Base-by-base conservation (phyloP, 495 filamentous ascomycete species). In the Aspergillus heteromorphus region DNA sequence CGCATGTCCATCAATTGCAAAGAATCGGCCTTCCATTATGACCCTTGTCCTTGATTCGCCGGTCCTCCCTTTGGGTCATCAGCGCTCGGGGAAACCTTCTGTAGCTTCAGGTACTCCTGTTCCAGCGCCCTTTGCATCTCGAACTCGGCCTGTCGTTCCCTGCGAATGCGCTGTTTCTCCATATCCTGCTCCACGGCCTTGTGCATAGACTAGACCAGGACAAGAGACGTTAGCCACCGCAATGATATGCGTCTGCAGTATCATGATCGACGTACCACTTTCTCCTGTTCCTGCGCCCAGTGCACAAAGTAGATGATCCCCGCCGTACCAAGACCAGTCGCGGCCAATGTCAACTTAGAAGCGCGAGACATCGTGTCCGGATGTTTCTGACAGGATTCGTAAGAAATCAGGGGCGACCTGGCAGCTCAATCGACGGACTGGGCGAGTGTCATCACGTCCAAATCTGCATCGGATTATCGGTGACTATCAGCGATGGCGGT, bases 141-240 rank as follows among this genome's bases (percentile, higher is more conserved):
- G 62, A 97, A 99, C 56, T 99, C 95, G 51, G 88, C 82, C 69
- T 91, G 87, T 19, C 95, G 84, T 67, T 95, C 88, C 59, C 81
- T 79, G 73, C 96, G 96, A 47, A 97, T 64, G 29, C 86, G 83
- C 64, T 96, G 91, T 67, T 95, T 92, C 63, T 97, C 92, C 76
- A 96, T 88, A 61, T 97, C 95, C 40, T 92, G 88, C 60, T 97
- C 76, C 7, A 99, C 93, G 14, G 95, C 95, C 53, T 83, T 82
- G 66, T 99, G 93, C 93, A 99, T 99, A 40, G 89, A 40, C 58
- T 61, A 18, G 4, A 48, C 27, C 38, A 27, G 7, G 17, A 1
- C 11, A 49, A 5, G 17, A 19, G 16, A 9, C 0, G 41, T 54
- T 30, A 63, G 55, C 55, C 18, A 58, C 48, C 38, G 52, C 51